Percentiles rank a stretch among this genome's conserved stretches.
phyloP scores from a whole-genome alignment of 139 green algal genomes.

The Coelastrella sp. region DNA sequence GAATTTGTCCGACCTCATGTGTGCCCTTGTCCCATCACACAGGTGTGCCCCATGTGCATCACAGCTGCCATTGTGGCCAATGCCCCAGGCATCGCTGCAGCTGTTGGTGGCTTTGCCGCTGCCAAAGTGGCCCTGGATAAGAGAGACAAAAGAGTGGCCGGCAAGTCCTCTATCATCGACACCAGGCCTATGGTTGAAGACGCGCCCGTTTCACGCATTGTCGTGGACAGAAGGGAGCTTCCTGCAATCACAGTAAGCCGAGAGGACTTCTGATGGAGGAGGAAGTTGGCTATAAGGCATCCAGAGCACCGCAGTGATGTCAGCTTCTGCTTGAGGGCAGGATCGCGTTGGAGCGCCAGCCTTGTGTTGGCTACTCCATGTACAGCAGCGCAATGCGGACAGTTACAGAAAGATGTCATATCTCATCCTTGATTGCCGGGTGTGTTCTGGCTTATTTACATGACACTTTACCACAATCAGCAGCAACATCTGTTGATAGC shows the following conservation, averaged over 20 bases:
- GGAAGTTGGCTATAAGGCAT: too few relatives aligned
- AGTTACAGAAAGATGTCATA: too few relatives aligned
- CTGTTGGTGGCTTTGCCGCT: constrained; percentile 32
- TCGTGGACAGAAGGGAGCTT: constrained; percentile 11
- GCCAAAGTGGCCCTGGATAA: constrained; percentile 14
- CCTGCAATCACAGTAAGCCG: neutral
- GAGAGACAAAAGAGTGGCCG: neutral
- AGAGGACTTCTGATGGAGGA: neutral
- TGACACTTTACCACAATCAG: too few relatives aligned
- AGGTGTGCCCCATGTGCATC: constrained; percentile 43
- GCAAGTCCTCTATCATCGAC: neutral
- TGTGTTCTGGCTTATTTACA: too few relatives aligned
- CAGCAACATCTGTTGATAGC: too few relatives aligned
- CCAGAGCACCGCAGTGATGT: too few relatives aligned
- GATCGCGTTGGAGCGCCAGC: neutral
- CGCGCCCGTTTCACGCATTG: neutral
- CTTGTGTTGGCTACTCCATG: too few relatives aligned
- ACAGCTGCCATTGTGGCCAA: constrained; percentile 35
- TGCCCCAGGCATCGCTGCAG: constrained; percentile 35
- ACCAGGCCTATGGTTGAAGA: neutral
- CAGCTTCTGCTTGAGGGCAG: too few relatives aligned
- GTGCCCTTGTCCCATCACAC: neutral
- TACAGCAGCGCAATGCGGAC: too few relatives aligned
- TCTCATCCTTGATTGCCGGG: too few relatives aligned
- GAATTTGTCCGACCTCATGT: neutral